phyloP scores from a whole-genome alignment of 192 early-diverging fungal species.

The Podila verticillata region DNA sequence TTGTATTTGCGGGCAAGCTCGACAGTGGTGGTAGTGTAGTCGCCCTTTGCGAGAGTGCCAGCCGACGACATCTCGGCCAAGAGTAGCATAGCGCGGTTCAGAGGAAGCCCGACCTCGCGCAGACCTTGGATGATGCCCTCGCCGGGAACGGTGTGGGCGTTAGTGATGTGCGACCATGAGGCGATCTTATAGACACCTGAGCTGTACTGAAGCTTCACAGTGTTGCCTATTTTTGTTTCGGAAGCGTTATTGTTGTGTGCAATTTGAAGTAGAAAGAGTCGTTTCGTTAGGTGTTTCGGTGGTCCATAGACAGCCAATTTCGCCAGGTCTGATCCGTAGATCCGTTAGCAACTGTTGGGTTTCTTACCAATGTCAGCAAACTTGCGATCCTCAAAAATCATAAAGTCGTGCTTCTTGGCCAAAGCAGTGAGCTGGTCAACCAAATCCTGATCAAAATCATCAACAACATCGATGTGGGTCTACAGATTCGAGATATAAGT shows the following conservation, averaged over 20 bases:
- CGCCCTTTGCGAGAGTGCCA: constrained; percentile 84
- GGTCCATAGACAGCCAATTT: too few species aligned
- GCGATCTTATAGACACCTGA: constrained; percentile 93
- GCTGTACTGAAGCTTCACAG: constrained; percentile 95
- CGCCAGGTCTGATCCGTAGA: too few species aligned
- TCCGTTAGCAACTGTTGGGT: not conserved
- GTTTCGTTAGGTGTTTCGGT: not conserved
- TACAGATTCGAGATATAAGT: constrained; percentile 23
- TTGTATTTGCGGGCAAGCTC: constrained; percentile 85
- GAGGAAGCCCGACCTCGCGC: constrained; percentile 85
- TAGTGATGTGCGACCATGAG: constrained; percentile 95
- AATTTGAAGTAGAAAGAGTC: not conserved
- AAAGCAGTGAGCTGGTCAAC: constrained; percentile 77
- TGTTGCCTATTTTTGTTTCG: constrained; percentile 73
- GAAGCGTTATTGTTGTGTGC: not conserved
- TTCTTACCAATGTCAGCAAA: constrained; percentile 94
- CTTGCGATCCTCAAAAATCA: constrained; percentile 99
- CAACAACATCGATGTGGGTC: constrained; percentile 96
- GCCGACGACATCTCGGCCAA: constrained; percentile 98
- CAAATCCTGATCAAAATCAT: constrained; percentile 92
- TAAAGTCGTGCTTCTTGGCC: constrained; percentile 87
- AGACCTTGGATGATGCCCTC: constrained; percentile 96
- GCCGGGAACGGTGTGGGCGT: constrained; percentile 94
- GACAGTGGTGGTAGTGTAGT: constrained; percentile 87
- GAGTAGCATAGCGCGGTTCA: constrained; percentile 83